phyloP scores from a whole-genome alignment of 352 stramenopile species.

The Phytophthora melonis region DNA sequence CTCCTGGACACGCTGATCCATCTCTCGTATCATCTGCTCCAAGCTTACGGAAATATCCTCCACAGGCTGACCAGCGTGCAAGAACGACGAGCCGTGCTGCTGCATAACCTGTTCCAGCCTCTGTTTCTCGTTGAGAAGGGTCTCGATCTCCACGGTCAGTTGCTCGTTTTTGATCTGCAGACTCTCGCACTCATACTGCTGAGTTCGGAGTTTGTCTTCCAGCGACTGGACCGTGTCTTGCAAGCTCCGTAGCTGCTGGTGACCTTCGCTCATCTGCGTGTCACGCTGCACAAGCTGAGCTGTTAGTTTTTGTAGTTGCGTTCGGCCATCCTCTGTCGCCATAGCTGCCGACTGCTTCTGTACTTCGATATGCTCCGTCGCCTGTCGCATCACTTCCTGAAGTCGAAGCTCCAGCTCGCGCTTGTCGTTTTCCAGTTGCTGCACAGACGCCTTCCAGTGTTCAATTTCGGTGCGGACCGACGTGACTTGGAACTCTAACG shows the following conservation, averaged over 20 bases:
- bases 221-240: conserved; percentile 39
- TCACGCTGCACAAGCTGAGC: conserved; percentile 52
- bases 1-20: conserved; percentile 50
- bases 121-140: conserved; percentile 52
- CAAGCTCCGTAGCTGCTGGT: conserved; percentile 48
- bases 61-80: conserved; percentile 32
- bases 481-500: conserved; percentile 59
- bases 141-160: conserved; percentile 43
- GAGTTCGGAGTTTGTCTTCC: conserved; percentile 44
- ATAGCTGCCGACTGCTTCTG: conserved; percentile 57
- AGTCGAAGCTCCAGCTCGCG: conserved; percentile 54
- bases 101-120: conserved; percentile 39
- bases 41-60: conserved; percentile 48
- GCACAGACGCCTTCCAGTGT: conserved; percentile 40
- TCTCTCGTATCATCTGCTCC: conserved; percentile 50
- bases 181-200: conserved; percentile 48
- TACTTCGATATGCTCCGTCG: conserved; percentile 55
- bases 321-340: conserved; percentile 52
- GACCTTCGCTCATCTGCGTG: conserved; percentile 56
- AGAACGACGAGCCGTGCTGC: conserved; percentile 22
- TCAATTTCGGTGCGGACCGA: conserved; percentile 52
- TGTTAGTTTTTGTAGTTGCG: conserved; percentile 52
- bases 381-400: conserved; percentile 60
- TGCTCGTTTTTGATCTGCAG: conserved; percentile 46
- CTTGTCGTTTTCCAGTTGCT: conserved; percentile 67